phyloP scores from a whole-genome alignment of 2,329 filamentous ascomycete genomes.

The Colletotrichum scovillei region DNA sequence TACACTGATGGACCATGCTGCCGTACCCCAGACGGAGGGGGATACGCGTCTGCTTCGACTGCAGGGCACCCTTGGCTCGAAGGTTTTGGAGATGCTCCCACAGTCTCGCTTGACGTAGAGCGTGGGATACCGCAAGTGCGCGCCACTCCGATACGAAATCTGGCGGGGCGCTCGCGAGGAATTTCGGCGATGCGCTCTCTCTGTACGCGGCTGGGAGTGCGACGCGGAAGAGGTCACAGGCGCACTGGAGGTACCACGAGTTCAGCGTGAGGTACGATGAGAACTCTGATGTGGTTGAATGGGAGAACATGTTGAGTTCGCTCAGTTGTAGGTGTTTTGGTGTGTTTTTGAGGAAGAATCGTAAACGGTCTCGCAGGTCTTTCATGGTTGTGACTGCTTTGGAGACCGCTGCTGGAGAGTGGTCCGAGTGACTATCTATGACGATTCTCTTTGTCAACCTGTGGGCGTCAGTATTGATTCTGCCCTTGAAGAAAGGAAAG shows the following conservation, averaged over 20 bases:
- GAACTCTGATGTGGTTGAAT: slow-evolving; percentile 22
- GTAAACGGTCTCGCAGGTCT: neutral
- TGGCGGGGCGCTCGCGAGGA: neutral
- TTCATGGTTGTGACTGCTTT: neutral
- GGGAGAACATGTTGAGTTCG: slow-evolving; percentile 23
- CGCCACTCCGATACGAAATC: slow-evolving; percentile 1
- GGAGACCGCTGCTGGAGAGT: neutral
- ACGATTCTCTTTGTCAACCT: slow-evolving; percentile 20
- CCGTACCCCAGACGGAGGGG: slow-evolving; percentile 16
- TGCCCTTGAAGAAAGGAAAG: too few relatives aligned
- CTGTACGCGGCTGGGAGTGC: neutral
- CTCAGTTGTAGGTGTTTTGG: slow-evolving; percentile 8
- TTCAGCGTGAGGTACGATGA: slow-evolving; percentile 16
- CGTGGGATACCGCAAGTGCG: slow-evolving; percentile 8
- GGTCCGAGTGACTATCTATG: slow-evolving; percentile 5
- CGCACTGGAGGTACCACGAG: slow-evolving; percentile 21
- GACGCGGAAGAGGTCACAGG: slow-evolving; percentile 22
- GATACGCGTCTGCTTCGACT: slow-evolving; percentile 20
- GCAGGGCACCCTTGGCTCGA: slow-evolving; percentile 4
- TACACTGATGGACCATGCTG: slow-evolving; percentile 22
- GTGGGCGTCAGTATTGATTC: neutral
- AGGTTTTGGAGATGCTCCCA: slow-evolving; percentile 21
- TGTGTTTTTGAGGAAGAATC: neutral
- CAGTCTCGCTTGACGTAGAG: slow-evolving; percentile 7
- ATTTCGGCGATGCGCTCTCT: slow-evolving; percentile 5